Base-by-base conservation (phyloP, 192 early-diverging fungal genomes). In the Coemansia guatemalensis region DNA sequence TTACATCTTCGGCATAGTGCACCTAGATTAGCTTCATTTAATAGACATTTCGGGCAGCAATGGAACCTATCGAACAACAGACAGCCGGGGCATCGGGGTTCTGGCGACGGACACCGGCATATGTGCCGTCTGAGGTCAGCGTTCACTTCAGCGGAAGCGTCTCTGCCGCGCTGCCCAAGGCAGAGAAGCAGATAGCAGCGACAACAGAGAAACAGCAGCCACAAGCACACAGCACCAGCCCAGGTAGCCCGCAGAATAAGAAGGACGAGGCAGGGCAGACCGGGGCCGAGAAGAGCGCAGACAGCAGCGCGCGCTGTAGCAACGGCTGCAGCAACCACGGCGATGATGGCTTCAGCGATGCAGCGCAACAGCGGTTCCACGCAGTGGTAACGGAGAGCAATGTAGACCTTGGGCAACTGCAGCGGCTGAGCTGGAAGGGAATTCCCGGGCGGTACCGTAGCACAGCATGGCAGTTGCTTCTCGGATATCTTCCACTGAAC, bases 401-500 rank as follows among this genome's bases (percentile, higher is more conserved):
- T 60, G 81, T 92, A 2, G 90, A 93, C 77, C 60, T 92, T n/a
- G 86, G 79, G 71, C 69, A 76, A 53, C 81, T 99, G 23, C 85
- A 91, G 25, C 88, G 89, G 68, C 80, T 96, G 23, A 90, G 90
- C 80, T 99, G 97, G 97, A 87, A 89, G 30, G 97, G 97, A 0
- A 92, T 99, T 26, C 96, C 97, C 0, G 82, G 85, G 24, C 85
- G 92, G 58, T 87, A 91, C 56, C 87, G 97, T 0, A 81, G 92
- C 17, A 92, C 89, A 44, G 88, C 93, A 4, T 99, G 97, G 97
- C 94, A 95, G 53, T 69, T 99, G 17, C 82, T 99, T 49, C 88
- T 97, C 82, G 94, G 94, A 0, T 98, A 97, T 65, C 70, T 96
- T 1, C 97, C 97, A 6, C 78, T 91, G 58, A 96, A 93, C 68